Base-by-base conservation (phyloP, 176 grass and related monocot species). In the Hsuehochloa calcarea region DNA sequence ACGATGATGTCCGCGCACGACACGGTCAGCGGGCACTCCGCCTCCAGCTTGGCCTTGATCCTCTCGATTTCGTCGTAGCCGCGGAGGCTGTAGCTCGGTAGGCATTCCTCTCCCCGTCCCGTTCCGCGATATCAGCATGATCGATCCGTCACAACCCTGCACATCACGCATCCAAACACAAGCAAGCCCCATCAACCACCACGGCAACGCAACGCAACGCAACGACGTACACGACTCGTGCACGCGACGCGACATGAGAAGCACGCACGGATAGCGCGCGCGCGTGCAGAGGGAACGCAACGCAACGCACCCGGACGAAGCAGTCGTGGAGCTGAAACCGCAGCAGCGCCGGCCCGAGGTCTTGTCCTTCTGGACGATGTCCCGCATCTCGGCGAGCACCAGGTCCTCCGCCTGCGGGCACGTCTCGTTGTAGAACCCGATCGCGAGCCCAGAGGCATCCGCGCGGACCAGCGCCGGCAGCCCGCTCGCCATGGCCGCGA, bases 1-100 rank as follows among this genome's bases (percentile, higher is more conserved):
- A 74, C 80, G 79, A 92, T 86, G 82, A 89, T 92, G 84, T 92
- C 90, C 27, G 90, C 87, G 74, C 90, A 92, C 43, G 90, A 92
- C 31, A 92, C 90, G 67, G 84, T 85, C 2, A 86, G 55, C 83
- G 87, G 90, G 78, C 90, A 92, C 51, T 5, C 90, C 39, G 10
- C 75, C 83, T 92, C 90, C 81, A 92, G 72, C 90, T 63, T 92
- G 10, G 87, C 80, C 83, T 92, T 92, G 83, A 92, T 92, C 4
- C 39, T 14, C 20, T 92, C 90, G 75, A 92, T 59, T 72, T 89
- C 72, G 0, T 72, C 27, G 83, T 74, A 92, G 83, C 87, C 87
- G 43, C 87, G 87, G 60, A 92, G 87, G 72, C 82, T 73, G 77
- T 68, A 34, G 73, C 87, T 92, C 35, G 80, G 0, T 6, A 0